Base-by-base conservation (phyloP, 352 stramenopile genomes). In the Phytophthora colocasiae region DNA sequence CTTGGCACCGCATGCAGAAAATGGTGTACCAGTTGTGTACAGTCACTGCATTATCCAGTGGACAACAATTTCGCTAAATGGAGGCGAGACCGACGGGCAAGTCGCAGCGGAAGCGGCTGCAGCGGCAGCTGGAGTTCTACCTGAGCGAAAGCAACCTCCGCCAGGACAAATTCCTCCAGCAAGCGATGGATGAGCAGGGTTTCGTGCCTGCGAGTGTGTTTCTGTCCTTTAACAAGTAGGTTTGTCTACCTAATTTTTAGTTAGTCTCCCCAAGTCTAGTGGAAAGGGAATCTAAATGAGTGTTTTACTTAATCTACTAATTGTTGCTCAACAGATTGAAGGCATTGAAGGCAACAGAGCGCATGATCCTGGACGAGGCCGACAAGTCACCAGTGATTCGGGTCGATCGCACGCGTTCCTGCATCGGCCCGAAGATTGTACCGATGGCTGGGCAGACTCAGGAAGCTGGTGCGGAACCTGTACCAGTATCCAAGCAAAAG, bases 61-160 rank as follows among this genome's bases (percentile, higher is more conserved):
- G 8, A 36, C 31, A 36, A 36, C 12, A 36, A 14, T 14, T 14
- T 7, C 27, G 27, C 27, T 31, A 66, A 49, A 83, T 75, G 63
- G 52, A 70, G 40, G 31, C 40, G 19, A 67, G 46, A 49, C 40
- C 32, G 22, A 55, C 58, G 34, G 72, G 63, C 71, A 88, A 91
- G 77, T 87, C 80, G 65, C 69, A 82, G 66, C 80, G 80, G 40
- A 87, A 88, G 80, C 80, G 77, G 26, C 75, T 94, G 40, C 81
- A 92, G 70, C 80, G 83, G 39, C 86, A 94, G 75, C 81, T 94
- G 51, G 83, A 94, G 78, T 92, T 94, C 64, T 92, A 92, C 43
- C 54, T 94, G 44, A 87, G 86, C 63, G 73, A 79, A 43, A 91
- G 83, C 66, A 94, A 92, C 63, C 63, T 94, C 40, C 80, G 83